These are phyloP conservation scores for Chaetomium strumarium DNA, from an alignment of 2,329 filamentous ascomycete species.

Conservation along the genomic window DNA sequence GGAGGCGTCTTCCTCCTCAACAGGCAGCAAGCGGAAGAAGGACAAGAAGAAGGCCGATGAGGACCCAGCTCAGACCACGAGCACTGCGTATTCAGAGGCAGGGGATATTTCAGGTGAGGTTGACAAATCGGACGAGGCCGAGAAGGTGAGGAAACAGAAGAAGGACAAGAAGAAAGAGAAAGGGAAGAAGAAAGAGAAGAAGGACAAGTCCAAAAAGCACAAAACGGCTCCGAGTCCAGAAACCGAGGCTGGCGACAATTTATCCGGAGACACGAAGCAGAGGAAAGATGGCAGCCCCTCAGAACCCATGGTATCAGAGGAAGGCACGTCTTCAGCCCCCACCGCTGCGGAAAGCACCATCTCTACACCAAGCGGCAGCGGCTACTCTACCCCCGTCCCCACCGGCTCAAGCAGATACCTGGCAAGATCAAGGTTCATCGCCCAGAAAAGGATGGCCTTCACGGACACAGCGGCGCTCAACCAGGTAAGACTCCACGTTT, in stretches of 20 bases:
- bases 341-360: constrained; percentile 36
- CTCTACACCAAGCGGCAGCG: constrained; percentile 41
- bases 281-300: constrained; percentile 17
- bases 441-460: constrained; percentile 78
- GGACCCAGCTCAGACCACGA: constrained; percentile 1
- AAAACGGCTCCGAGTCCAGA: constrained; percentile 27
- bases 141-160: constrained; percentile 18
- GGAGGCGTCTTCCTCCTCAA: constrained; percentile 26
- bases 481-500: constrained; percentile 53
- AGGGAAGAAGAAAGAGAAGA: constrained; percentile 34
- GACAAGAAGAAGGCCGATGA: constrained; percentile 17
- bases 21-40: constrained; percentile 29
- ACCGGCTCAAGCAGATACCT: constrained; percentile 57
- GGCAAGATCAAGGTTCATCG: constrained; percentile 75
- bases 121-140: constrained; percentile 4
- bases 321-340: constrained; percentile 1
- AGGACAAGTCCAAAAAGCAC: constrained; percentile 36
- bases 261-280: constrained; percentile 23
- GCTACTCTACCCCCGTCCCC: constrained; percentile 25
- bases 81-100: not conserved
- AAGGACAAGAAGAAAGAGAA: constrained; percentile 19
- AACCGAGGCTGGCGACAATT: constrained; percentile 27
- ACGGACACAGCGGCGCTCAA: constrained; percentile 77
- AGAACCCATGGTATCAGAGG: not conserved
- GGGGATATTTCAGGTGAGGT: not conserved